These are phyloP conservation scores for Liquidambar formosana DNA, from an alignment of 164 flowering plant species.

Conservation along the genomic window DNA sequence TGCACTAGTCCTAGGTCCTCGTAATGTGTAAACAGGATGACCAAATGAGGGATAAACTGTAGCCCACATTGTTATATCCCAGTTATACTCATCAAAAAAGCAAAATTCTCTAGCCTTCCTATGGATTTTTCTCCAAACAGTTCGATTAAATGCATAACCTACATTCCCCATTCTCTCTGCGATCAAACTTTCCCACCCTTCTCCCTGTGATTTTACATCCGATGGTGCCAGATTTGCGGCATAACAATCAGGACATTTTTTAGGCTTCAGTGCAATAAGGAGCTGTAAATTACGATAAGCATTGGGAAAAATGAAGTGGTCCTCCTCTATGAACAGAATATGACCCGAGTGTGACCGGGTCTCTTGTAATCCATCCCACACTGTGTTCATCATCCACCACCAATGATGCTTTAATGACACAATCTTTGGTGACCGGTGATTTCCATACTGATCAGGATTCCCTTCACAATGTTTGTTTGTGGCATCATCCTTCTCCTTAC, in stretches of 20 bases:
- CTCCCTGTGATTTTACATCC: slow-evolving; percentile 84
- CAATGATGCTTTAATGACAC: slow-evolving; percentile 96
- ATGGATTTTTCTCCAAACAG: slow-evolving; percentile 87
- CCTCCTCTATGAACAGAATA: slow-evolving; percentile 93
- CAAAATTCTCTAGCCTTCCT: slow-evolving; percentile 71
- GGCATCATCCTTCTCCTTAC: slow-evolving; percentile 64
- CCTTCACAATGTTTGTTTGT: slow-evolving; percentile 53
- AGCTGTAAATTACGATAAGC: slow-evolving; percentile 78
- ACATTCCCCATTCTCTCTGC: slow-evolving; percentile 95
- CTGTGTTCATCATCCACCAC: slow-evolving; percentile 99
- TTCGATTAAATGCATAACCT: slow-evolving; percentile 84
- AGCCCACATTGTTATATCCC: slow-evolving; percentile 99
- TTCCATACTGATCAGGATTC: slow-evolving; percentile 87
- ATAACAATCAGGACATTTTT: slow-evolving; percentile 79
- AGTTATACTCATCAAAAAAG: slow-evolving; percentile 86
- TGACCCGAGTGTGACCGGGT: slow-evolving; percentile 59
- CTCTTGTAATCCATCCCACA: slow-evolving; percentile 92
- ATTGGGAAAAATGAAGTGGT: slow-evolving; percentile 86
- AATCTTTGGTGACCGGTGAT: slow-evolving; percentile 84
- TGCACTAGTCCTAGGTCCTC: slow-evolving; percentile 89
- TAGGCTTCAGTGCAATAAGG: slow-evolving; percentile 53
- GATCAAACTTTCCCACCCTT: slow-evolving; percentile 54
- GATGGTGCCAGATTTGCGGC: slow-evolving; percentile 88
- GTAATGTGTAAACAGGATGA: slow-evolving; percentile 67
- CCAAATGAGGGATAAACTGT: slow-evolving; percentile 94